Conservation (phyloP, 108 stramenopile genomes). For the Pseudonitzschia multiseries region DNA sequence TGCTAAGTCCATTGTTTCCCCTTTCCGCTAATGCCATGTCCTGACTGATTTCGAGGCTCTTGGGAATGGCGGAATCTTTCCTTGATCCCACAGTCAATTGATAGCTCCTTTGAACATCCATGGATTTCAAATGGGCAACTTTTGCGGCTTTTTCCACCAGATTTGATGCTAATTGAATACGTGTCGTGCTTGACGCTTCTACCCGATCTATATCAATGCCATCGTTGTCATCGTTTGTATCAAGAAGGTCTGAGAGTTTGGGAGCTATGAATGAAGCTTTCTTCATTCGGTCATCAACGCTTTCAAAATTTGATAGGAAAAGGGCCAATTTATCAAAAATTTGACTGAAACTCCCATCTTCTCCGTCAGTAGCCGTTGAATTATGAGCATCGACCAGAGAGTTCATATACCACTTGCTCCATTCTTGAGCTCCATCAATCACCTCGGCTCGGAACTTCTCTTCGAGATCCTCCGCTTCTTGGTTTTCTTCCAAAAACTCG, state of each 20-base stretch:
- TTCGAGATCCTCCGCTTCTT: constrained; percentile 32
- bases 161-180: constrained; percentile 61
- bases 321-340: constrained; percentile 60
- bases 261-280: constrained; percentile 45
- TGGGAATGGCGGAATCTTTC: background rate
- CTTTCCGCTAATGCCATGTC: background rate
- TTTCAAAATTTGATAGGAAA: constrained; percentile 55
- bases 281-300: constrained; percentile 57
- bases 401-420: constrained; percentile 72
- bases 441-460: constrained; percentile 45
- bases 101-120: background rate
- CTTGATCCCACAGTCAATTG: background rate
- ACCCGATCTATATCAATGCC: background rate
- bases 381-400: constrained; percentile 50
- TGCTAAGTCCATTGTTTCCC: background rate
- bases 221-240: constrained; percentile 15
- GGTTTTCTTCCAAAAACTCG: constrained; percentile 61
- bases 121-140: constrained; percentile 37
- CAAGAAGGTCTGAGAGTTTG: constrained; percentile 41
- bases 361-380: constrained; percentile 26
- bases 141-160: constrained; percentile 50
- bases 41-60: constrained; percentile 12
- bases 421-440: constrained; percentile 50
- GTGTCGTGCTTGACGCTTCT: constrained; percentile 27
- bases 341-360: constrained; percentile 37